Evolutionary conservation across 495 filamentous ascomycete species (phyloP), one percentile per base, ranked within the genome.

Genomic region (Chaetomidium leptoderma): DNA sequence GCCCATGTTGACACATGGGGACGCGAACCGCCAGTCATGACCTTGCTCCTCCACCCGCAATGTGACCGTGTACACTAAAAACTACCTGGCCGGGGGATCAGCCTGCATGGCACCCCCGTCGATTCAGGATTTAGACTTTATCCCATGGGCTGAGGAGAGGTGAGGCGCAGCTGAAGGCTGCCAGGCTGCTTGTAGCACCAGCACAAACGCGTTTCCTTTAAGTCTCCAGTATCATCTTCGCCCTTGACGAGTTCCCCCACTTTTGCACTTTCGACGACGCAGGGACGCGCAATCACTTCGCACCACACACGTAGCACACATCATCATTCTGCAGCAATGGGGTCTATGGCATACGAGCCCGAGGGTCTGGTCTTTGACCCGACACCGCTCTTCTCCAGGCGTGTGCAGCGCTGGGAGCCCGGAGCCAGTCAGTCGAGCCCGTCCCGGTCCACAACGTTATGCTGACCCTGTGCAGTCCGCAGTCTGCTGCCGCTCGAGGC

Each of bases 291-390:
- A 51, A 51, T 6, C 48, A 7, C 7, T 39, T 11, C 46, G 30
- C 46, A 35, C 6, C 21, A 44, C 39, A 17, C 11, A 30, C 45
- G 45, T 29, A 48, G 27, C 47, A 36, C 47, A 11, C 47, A 24
- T 24, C 32, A 51, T n/a, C n/a, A n/a, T n/a, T n/a, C n/a, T n/a
- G n/a, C n/a, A n/a, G n/a, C 37, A 21, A 53, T 53, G 50, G 50
- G 36, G 0, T 53, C 50, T 29, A 14, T 53, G 33, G 21, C 35
- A 30, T 42, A 10, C 36, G 35, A 40, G 24, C 24, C 50, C 32
- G 54, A 57, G 43, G 33, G 13, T 10, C 13, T 21, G 30, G 55
- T 52, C n/a, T 42, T 37, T 42, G 57, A 59, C 36, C 57, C 57
- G 14, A 6, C 47, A 9, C 27, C 39, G 36, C 48, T 59, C 21